Evolutionary conservation across 192 early-diverging fungal genomes (phyloP).

Genomic region (Lobulomyces angularis): DNA sequence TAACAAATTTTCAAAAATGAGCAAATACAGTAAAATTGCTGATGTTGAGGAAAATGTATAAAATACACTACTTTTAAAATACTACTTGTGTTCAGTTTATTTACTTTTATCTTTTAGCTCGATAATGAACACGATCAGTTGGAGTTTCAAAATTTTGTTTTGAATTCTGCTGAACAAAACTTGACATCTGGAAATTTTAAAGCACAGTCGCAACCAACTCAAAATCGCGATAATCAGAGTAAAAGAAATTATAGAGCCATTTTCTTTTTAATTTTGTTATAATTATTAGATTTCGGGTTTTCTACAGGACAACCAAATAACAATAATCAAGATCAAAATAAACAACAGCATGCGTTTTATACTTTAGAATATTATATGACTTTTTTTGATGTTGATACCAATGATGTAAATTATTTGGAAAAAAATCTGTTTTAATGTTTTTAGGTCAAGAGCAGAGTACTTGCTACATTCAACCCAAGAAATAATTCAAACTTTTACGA

Average conservation of each 20-base stretch:
- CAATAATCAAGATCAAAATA: slow-evolving; percentile 11
- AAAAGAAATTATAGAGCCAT: background rate
- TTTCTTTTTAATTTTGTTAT: too few species aligned
- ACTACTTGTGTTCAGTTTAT: too few species aligned
- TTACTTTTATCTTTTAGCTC: too few species aligned
- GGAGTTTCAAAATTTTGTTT: slow-evolving; percentile 47
- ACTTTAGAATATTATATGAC: slow-evolving; percentile 76
- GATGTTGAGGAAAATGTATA: too few species aligned
- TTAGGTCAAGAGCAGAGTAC: slow-evolving; percentile 61
- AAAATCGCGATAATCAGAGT: background rate
- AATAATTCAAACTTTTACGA: slow-evolving; percentile 70
- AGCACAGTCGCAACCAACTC: background rate
- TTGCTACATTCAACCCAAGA: slow-evolving; percentile 25
- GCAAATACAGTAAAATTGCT: too few species aligned
- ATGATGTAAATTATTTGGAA: slow-evolving; percentile 39
- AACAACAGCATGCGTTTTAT: slow-evolving; percentile 52
- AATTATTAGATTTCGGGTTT: slow-evolving; percentile 7
- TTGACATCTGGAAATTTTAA: slow-evolving; percentile 8
- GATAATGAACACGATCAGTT: too few species aligned
- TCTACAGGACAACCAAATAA: background rate
- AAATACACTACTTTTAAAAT: too few species aligned
- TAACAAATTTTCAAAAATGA: too few species aligned
- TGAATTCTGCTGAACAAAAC: slow-evolving; percentile 30
- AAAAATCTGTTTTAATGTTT: background rate
- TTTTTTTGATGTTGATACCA: slow-evolving; percentile 89